These are phyloP conservation scores for Shiraia sp. DNA, from an alignment of 2,329 filamentous ascomycete species.

Conservation along the genomic window DNA sequence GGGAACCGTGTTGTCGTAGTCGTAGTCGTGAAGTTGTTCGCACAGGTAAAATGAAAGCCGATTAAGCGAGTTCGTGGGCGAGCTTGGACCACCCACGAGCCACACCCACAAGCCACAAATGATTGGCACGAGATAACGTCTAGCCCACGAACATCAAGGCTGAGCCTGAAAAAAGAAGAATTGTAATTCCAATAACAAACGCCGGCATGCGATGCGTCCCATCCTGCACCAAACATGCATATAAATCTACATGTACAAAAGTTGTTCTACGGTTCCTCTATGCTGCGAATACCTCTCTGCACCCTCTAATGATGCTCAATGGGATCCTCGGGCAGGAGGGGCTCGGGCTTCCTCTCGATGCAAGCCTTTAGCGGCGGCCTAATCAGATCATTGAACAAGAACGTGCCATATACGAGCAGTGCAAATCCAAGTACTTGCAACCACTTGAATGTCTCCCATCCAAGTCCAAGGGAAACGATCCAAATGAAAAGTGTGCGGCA, in stretches of 20 bases:
- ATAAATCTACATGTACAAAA: not conserved
- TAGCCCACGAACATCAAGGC: not conserved
- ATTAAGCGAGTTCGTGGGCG: constrained; percentile 21
- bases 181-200: not conserved
- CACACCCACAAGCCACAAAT: constrained; percentile 1
- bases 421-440: constrained; percentile 88
- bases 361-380: constrained; percentile 74
- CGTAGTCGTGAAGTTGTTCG: constrained; percentile 20
- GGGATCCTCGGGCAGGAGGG: constrained; percentile 78
- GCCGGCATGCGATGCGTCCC: not conserved
- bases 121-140: constrained; percentile 8
- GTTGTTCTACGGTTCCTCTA: not conserved
- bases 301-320: constrained; percentile 67
- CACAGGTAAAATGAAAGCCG: constrained; percentile 9
- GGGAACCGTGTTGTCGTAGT: constrained; percentile 34
- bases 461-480: constrained; percentile 88
- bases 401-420: constrained; percentile 92
- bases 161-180: too few relatives aligned
- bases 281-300: not conserved
- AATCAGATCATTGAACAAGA: constrained; percentile 94
- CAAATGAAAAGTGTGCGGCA: constrained; percentile 98
- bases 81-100: constrained; percentile 10
- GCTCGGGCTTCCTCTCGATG: constrained; percentile 59
- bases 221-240: not conserved
- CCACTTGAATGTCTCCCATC: constrained; percentile 98